Base-by-base conservation (phyloP, 2,329 filamentous ascomycete species). In the Ophiostoma perfectum region DNA sequence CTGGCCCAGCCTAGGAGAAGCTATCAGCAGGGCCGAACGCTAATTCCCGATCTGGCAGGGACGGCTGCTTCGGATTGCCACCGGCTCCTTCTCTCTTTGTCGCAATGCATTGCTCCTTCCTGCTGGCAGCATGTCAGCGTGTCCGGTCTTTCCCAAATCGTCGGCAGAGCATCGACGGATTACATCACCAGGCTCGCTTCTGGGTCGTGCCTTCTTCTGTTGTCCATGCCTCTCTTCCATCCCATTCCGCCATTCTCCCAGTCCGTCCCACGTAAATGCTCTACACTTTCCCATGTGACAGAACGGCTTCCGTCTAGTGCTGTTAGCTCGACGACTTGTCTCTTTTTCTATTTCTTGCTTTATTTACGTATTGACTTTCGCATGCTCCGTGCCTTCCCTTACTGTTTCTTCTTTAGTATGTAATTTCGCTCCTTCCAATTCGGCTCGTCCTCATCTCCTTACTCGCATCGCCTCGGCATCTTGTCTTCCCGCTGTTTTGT, bases 121-220 rank as follows among this genome's bases (percentile, higher is more conserved):
- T 55, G 49, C n/a, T 27, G 49, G 49, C 49, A 55, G 49, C 49
- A 14, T 18, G 49, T 55, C 49, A 52, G n/a, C 47, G 47, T n/a
- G 18, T 14, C 16, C 18, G 49, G 8, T 55, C 49, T 18, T 11
- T 55, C n/a, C n/a, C 49, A 55, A 9, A 27, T 8, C 7, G n/a
- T 55, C n/a, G 5, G 49, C 49, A 11, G 42, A 45, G 11, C n/a
- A 4, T 12, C n/a, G 18, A 14, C 6, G 27, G 49, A 55, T 55
- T 55, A 55, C 49, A 55, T 55, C 49, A 27, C 49, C 49, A 18
- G 6, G 4, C 7, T 55, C 18, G 27, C 18, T 9, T 55, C 47
- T 55, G 49, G 49, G 49, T 55, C 18, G 49, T 18, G 27, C n/a
- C 18, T 55, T 55, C n/a, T 27, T 55, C 11, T 55, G 9, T n/a